A percentile compares a stretch with the other conserved stretches of the same genome.
phyloP scores from a whole-genome alignment of 2,329 filamentous ascomycete species.

The Aspergillus spinulosporus region DNA sequence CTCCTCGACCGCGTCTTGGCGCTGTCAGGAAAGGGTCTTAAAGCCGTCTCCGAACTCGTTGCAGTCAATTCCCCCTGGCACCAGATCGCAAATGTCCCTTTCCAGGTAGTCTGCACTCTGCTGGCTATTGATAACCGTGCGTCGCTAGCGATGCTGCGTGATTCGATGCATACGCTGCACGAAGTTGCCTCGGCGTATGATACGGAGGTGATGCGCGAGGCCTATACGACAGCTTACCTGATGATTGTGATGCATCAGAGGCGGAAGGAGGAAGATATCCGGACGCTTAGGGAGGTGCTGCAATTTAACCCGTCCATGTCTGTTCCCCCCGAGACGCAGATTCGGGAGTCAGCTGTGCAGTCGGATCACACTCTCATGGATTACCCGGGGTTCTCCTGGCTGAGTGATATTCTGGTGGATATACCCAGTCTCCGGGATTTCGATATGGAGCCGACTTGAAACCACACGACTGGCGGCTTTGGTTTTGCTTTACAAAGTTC shows the following conservation, averaged over 20 bases:
- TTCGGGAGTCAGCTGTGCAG: slow-evolving; percentile 12
- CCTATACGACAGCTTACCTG: slow-evolving; percentile 55
- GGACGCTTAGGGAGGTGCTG: slow-evolving; percentile 42
- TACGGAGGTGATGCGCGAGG: slow-evolving; percentile 54
- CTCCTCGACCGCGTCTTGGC: slow-evolving; percentile 51
- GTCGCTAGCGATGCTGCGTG: slow-evolving; percentile 50
- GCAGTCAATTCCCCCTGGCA: slow-evolving; percentile 55
- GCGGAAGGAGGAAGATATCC: slow-evolving; percentile 48
- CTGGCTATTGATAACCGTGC: slow-evolving; percentile 57
- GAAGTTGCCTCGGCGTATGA: slow-evolving; percentile 47
- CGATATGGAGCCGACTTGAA: slow-evolving; percentile 39
- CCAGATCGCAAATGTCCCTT: slow-evolving; percentile 61
- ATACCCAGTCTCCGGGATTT: slow-evolving; percentile 47
- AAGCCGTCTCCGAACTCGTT: slow-evolving; percentile 50
- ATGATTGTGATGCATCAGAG: slow-evolving; percentile 56
- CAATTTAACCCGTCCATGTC: slow-evolving; percentile 36
- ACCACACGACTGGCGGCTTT: not conserved
- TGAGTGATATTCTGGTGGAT: slow-evolving; percentile 49
- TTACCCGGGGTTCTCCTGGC: slow-evolving; percentile 43
- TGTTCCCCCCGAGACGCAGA: slow-evolving; percentile 14
- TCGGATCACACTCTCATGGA: slow-evolving; percentile 27
- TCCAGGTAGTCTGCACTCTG: slow-evolving; percentile 58
- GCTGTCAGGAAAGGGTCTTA: slow-evolving; percentile 48
- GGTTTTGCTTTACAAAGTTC: slow-evolving; percentile 22
- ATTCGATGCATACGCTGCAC: slow-evolving; percentile 53